Percentiles rank a stretch among this genome's conserved stretches.
Conservation (phyloP, 192 early-diverging fungal genomes). For the Backusella tarrabulga region DNA sequence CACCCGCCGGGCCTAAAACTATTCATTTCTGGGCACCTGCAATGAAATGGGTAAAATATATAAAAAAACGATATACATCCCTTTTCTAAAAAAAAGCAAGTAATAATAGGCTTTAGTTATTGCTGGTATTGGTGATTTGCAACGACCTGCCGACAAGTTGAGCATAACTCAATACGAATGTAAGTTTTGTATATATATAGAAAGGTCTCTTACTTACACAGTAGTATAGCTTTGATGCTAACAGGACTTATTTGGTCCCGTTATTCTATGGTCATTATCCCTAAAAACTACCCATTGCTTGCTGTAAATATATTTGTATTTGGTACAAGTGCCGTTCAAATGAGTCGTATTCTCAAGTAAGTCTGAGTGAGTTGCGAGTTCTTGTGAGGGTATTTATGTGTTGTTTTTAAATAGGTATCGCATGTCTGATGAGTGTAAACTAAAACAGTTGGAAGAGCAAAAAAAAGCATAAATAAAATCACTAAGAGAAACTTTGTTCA, state of each 20-base stretch:
- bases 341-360: conserved; percentile 73
- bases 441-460: background rate
- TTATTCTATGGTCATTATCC: conserved; percentile 89
- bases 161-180: conserved; percentile 74
- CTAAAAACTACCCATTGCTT: conserved; percentile 86
- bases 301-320: conserved; percentile 94
- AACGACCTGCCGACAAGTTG: conserved; percentile 88
- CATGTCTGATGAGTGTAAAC: conserved; percentile 39
- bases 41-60: conserved; percentile 73
- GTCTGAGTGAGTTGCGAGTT: background rate
- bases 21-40: conserved; percentile 97
- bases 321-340: conserved; percentile 81
- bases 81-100: background rate
- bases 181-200: conserved; percentile 17
- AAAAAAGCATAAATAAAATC: conserved; percentile 2
- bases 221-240: conserved; percentile 73
- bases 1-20: conserved; percentile 83
- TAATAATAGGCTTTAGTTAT: conserved; percentile 80
- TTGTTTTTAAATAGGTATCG: conserved; percentile 29
- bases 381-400: background rate
- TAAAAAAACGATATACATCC: background rate
- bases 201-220: too few relatives aligned
- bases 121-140: conserved; percentile 86
- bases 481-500: background rate
- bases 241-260: conserved; percentile 97